Base-by-base conservation (phyloP, 2,329 filamentous ascomycete species). In the Calonectria leucothoes region DNA sequence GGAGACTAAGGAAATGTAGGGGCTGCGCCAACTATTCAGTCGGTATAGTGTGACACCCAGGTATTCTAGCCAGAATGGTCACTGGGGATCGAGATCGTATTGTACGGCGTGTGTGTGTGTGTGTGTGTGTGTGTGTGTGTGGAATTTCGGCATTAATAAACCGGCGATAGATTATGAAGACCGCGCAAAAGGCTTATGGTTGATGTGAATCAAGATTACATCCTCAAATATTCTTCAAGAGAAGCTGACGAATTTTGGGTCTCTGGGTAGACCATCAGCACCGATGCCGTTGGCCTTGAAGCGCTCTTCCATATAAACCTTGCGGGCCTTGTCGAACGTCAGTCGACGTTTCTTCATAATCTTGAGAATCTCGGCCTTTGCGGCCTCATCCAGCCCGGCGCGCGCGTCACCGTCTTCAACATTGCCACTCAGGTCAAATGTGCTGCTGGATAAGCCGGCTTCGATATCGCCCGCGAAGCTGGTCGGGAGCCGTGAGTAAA, bases 191-290 rank as follows among this genome's bases (percentile, higher is more conserved):
- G 2, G 17, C 17, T 33, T 15, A 48, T 15, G 2, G 17, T 23
- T 15, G 7, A 8, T n/a, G 39, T 45, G 20, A n/a, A 31, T 31
- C 25, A 7, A 31, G n/a, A 31, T 45, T 12, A 31, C 10, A 33
- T 7, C 20, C n/a, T 5, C 11, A 3, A 4, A 52, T 23, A 65
- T 37, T 57, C 33, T 25, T 83, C 76, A 86, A 57, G 85, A 87
- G 85, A 98, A 98, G 82, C 94, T 97, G 73, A 98, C 95, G 82
- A 98, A 98, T 87, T 98, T 98, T 75, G 96, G 95, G 87, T 98
- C 96, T 82, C 92, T 90, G 75, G 97, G 97, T 79, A 93, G 87
- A 6, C 97, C 97, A 84, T 99, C 97, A 6, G 94, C 90, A 1
- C 93, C 95, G 82, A 99, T 98, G 66, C 94, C 94, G 81, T 98